Evolutionary conservation across 2,329 filamentous ascomycete genomes (phyloP).

Genomic region (Pochonia chlamydosporia): DNA sequence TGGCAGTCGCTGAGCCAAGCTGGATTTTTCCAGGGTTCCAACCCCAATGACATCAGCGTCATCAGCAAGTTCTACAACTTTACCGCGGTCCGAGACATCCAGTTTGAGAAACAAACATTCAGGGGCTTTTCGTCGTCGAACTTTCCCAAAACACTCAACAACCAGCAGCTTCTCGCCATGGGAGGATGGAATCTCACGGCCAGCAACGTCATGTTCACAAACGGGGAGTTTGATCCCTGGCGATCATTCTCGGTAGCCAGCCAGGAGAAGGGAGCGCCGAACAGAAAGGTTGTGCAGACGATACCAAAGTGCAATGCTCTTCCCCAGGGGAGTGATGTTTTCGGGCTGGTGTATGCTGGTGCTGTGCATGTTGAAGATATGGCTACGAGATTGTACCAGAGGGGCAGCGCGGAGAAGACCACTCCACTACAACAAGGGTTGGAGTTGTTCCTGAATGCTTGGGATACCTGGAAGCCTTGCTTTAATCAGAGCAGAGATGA

Average conservation of each 20-base stretch:
- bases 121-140: constrained; percentile 1
- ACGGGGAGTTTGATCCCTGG: constrained; percentile 26
- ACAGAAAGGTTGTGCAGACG: constrained; percentile 1
- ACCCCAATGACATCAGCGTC: constrained; percentile 8
- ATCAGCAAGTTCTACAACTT: constrained; percentile 1
- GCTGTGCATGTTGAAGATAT: constrained; percentile 11
- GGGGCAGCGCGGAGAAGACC: constrained; percentile 1
- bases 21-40: constrained; percentile 12
- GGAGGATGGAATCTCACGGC: constrained; percentile 22
- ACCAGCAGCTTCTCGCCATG: constrained; percentile 32
- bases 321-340: constrained; percentile 10
- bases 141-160: constrained; percentile 3
- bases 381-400: background rate
- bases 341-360: constrained; percentile 10
- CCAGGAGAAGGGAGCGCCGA: constrained; percentile 5
- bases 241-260: constrained; percentile 11
- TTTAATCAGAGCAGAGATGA: constrained; percentile 13
- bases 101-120: background rate
- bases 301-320: constrained; percentile 8
- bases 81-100: background rate
- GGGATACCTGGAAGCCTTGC: constrained; percentile 11
- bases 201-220: constrained; percentile 21
- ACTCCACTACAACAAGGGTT: constrained; percentile 10
- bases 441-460: constrained; percentile 11
- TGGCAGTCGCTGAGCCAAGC: constrained; percentile 12